Evolutionary conservation across 192 early-diverging fungal species (phyloP).

Genomic region (Allomyces macrogynus): DNA sequence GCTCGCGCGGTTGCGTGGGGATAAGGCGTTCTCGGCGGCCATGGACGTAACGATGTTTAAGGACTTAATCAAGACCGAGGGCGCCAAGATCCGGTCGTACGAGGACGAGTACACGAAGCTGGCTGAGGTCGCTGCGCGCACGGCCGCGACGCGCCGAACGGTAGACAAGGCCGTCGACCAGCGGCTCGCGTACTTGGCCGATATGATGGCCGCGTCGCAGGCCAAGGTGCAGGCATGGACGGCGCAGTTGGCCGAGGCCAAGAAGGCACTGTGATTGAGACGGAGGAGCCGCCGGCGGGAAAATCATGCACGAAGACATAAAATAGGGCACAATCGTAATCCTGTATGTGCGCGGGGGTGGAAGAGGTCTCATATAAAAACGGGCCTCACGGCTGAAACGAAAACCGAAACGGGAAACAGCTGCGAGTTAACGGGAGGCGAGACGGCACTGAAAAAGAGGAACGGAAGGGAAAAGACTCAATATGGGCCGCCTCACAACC

Average conservation of each 20-base stretch:
- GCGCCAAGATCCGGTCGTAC: not conserved
- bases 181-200: not conserved
- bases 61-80: not conserved
- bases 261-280: not conserved
- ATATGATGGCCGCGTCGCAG: not conserved
- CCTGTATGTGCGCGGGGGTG: no score
- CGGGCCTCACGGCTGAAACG: no score
- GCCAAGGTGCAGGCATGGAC: not conserved
- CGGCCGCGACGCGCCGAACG: not conserved
- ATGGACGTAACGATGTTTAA: not conserved
- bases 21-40: not conserved
- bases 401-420: no score
- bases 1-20: not conserved
- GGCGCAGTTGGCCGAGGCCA: not conserved
- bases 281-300: no score
- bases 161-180: not conserved
- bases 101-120: not conserved
- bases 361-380: no score
- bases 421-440: no score
- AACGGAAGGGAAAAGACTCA: no score
- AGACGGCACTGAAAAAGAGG: no score
- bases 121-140: not conserved
- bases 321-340: no score
- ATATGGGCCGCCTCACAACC: no score
- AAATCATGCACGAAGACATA: no score